Conservation (phyloP, 192 early-diverging fungal species). For the Polychytrium aggregatum region DNA sequence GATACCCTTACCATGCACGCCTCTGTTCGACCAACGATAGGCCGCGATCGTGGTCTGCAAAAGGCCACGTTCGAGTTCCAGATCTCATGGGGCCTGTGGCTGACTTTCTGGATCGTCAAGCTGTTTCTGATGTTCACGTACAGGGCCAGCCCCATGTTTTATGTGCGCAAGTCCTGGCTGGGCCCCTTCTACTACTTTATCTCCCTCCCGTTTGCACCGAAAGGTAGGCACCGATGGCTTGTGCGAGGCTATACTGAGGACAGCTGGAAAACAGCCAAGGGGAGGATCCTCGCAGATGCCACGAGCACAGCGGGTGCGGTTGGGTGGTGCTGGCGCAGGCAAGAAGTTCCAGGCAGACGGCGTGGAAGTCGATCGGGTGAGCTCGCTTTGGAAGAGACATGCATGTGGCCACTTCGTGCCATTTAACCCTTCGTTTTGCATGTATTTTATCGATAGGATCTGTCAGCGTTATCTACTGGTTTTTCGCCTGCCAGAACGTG, state of each 20-base stretch:
- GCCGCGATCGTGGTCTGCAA: conserved; percentile 49
- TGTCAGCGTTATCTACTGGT: conserved; percentile 67
- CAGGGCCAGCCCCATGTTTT: conserved; percentile 60
- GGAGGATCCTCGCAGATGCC: too few species aligned
- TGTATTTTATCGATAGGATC: too few species aligned
- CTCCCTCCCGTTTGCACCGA: conserved; percentile 61
- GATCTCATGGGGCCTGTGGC: conserved; percentile 56
- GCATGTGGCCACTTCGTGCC: background rate
- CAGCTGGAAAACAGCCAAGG: too few species aligned
- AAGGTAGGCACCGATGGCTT: background rate
- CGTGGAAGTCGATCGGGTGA: too few species aligned
- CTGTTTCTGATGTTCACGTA: conserved; percentile 55
- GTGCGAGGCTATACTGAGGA: background rate
- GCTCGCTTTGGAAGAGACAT: background rate
- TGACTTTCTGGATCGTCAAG: conserved; percentile 48
- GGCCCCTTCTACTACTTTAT: conserved; percentile 58
- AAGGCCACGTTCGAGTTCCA: conserved; percentile 71
- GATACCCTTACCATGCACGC: too few species aligned
- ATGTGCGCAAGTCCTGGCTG: conserved; percentile 65
- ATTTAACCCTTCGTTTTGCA: background rate
- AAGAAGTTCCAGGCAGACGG: too few species aligned
- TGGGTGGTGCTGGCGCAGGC: too few species aligned
- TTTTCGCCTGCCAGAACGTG: conserved; percentile 41
- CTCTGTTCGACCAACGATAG: too few species aligned
- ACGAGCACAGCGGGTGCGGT: background rate